Base-by-base conservation (phyloP, 1,139 yeast species). In the Ogataea hybrid region DNA sequence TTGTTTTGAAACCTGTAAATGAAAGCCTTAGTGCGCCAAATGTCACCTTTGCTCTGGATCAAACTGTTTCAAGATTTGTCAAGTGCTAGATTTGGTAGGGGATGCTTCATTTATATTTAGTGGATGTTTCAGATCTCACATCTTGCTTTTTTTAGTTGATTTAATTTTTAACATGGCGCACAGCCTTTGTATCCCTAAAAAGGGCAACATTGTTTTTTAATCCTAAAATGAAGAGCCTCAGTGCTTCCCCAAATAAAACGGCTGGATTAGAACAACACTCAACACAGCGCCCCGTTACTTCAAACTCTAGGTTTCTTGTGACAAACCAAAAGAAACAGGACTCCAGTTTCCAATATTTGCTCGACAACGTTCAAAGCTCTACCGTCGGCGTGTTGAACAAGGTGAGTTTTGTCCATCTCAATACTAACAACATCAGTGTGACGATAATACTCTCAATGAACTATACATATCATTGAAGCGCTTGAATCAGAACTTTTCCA, bases 301-400 rank as follows among this genome's bases (percentile, higher is more conserved):
- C 36, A 7, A 35, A 38, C 15, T 31, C 32, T 8, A 28, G 49
- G 14, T 45, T 45, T 37, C 11, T 34, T 7, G 40, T 42, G 18
- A 33, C 30, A 17, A 32, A 28, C 15, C 45, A 41, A 27, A 43
- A 44, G 21, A 44, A 39, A 29, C 46, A 37, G 8, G 53, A 49
- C 29, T 44, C 51, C 2, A 46, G 51, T 20, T 49, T 49, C 25
- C 51, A 44, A 16, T 49, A 40, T 27, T 28, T 49, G 16, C 27
- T 49, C 8, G 48, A 44, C 29, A 47, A 44, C 15, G 43, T 45
- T 18, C 34, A 32, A 11, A 43, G 15, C 15, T 22, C 45, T 5
- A 25, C 45, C 3, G 11, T 25, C 14, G 22, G 28, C 20, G 37
- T 39, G 8, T 16, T 37, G 6, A 39, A 37, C 18, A 48, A 38